Percentiles rank a stretch among this genome's conserved stretches.
Evolutionary conservation across 495 filamentous ascomycete genomes (phyloP).

Genomic region (Delitschia confertaspora): DNA sequence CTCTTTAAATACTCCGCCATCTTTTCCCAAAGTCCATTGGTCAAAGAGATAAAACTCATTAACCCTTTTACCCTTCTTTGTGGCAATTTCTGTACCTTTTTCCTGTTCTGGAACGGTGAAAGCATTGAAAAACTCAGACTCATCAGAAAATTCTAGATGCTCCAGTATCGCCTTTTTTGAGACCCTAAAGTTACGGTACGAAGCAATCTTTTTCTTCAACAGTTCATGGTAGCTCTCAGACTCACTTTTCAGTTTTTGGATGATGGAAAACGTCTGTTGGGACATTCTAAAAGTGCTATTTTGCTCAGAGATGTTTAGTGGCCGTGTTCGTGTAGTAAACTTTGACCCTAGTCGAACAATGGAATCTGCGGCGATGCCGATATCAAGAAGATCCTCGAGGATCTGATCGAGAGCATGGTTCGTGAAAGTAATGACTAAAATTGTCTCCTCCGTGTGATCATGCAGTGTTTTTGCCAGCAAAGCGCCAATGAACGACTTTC

Average conservation of each 20-base stretch:
- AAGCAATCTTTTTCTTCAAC: constrained; percentile 32
- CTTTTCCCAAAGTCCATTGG: constrained; percentile 46
- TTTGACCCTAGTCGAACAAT: constrained; percentile 66
- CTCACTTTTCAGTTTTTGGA: constrained; percentile 35
- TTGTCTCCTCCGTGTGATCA: constrained; percentile 42
- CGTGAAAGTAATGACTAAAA: constrained; percentile 56
- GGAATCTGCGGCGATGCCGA: constrained; percentile 44
- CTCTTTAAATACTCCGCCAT: constrained; percentile 38
- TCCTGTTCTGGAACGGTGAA: constrained; percentile 41
- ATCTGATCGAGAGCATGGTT: constrained; percentile 57
- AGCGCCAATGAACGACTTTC: constrained; percentile 71
- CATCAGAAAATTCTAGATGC: constrained; percentile 53
- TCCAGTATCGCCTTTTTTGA: constrained; percentile 43
- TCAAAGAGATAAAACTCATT: constrained; percentile 45
- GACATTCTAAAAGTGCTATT: constrained; percentile 24
- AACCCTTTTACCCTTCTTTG: constrained; percentile 41
- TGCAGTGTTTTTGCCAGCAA: constrained; percentile 52
- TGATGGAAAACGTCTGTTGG: constrained; percentile 34
- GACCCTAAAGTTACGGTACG: constrained; percentile 35
- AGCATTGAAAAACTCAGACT: constrained; percentile 48
- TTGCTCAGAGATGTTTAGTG: constrained; percentile 45
- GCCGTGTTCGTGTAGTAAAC: constrained; percentile 42
- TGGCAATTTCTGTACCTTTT: constrained; percentile 42
- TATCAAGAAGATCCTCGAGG: constrained; percentile 55
- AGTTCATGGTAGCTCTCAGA: constrained; percentile 21